These are phyloP conservation scores for Cercospora sesami DNA, from an alignment of 2,329 filamentous ascomycete species.

Conservation along the genomic window DNA sequence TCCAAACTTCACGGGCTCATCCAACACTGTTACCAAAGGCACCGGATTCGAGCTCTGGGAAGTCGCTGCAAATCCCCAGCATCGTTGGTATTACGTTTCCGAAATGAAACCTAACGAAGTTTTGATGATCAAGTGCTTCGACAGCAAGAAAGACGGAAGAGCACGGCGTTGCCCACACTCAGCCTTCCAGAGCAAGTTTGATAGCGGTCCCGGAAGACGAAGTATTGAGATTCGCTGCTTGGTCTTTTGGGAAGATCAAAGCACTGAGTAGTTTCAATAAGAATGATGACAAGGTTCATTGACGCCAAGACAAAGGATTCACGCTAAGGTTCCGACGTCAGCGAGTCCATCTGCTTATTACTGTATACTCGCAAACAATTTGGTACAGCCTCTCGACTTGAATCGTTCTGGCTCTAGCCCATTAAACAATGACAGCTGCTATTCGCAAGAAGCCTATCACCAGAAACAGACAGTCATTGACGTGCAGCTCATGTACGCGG, in stretches of 20 bases:
- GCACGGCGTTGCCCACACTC: constrained; percentile 9
- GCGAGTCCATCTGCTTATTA: not conserved
- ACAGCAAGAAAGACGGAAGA: constrained; percentile 10
- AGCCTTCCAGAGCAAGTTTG: constrained; percentile 1
- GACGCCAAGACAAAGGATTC: not conserved
- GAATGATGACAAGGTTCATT: not conserved
- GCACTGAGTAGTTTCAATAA: not conserved
- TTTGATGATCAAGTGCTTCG: constrained; percentile 13
- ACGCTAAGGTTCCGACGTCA: not conserved
- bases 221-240: constrained; percentile 12
- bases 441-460: constrained; percentile 21
- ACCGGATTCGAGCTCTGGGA: constrained; percentile 9
- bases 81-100: constrained; percentile 11
- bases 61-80: constrained; percentile 3
- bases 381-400: not conserved
- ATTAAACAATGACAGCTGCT: not conserved
- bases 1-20: not conserved
- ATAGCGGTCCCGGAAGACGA: constrained; percentile 1
- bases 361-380: no score
- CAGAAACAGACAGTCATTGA: constrained; percentile 17
- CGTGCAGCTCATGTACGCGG: constrained; percentile 10
- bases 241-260: constrained; percentile 9
- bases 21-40: not conserved
- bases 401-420: not conserved
- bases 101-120: constrained; percentile 9